phyloP scores from a whole-genome alignment of 768 basidiomycete genomes.

The Suillus decipiens region DNA sequence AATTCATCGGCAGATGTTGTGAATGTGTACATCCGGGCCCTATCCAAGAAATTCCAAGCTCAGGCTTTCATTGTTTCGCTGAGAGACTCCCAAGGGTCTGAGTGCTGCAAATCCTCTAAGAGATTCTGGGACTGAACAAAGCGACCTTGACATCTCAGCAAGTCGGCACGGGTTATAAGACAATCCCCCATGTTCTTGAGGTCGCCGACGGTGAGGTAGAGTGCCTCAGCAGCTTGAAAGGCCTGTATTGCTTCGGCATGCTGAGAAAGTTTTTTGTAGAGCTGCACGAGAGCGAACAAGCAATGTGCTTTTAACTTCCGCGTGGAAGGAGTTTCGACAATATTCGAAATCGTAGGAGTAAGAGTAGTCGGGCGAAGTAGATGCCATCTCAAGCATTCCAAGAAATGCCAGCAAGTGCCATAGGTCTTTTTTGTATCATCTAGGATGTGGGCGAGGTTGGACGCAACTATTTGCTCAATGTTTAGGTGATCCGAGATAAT shows the following conservation, averaged over 20 bases:
- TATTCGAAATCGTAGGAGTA: not conserved
- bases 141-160: not conserved
- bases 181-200: too few relatives aligned
- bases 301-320: not conserved
- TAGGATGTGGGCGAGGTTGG: not conserved
- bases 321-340: not conserved
- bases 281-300: too few relatives aligned
- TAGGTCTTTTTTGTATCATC: not conserved
- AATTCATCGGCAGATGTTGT: not conserved
- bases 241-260: not conserved
- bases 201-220: too few relatives aligned
- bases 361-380: not conserved
- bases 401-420: not conserved
- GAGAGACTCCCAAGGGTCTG: not conserved
- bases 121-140: not conserved
- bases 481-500: not conserved
- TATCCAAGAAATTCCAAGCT: not conserved
- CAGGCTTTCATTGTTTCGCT: not conserved
- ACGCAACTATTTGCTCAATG: not conserved
- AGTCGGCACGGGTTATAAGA: not conserved
- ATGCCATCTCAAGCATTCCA: not conserved
- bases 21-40: not conserved
- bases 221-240: too few relatives aligned
- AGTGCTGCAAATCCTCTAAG: not conserved
- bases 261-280: too few relatives aligned